Evolutionary conservation across 202 grass and related monocot species (phyloP), one percentile per base, ranked within the genome.

Genomic region (Carex arenaria): DNA sequence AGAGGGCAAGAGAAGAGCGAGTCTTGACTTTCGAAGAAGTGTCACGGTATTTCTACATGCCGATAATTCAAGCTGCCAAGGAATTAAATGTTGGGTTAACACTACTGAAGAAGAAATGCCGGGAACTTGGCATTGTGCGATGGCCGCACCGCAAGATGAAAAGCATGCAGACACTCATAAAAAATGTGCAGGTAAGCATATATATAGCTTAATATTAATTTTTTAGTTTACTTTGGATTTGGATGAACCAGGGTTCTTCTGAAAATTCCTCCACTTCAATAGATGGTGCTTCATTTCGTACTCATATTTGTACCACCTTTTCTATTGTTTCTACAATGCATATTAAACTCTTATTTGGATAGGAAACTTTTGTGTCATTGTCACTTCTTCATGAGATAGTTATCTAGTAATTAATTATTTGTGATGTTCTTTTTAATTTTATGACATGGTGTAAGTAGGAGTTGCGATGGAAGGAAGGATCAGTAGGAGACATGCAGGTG

Each of bases 71-170:
- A 80, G 96, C 93, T 2, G 89, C 96, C 1, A 81, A 86, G 71
- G 86, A 90, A 71, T 84, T 98, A 78, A 92, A 98, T 34, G 77
- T 98, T 9, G 93, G 95, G 5, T 85, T 93, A 67, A 95, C 91
- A n/a, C 53, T 92, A 72, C 83, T 98, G 31, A 98, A 98, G 91
- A 98, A 93, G 84, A 89, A 76, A 67, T 95, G 91, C 86, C 81
- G 93, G 57, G 91, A 98, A 78, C 47, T 98, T 0, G 93, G 96
- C 12, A 93, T 98, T 31, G 85, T 89, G 0, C 64, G 93, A 52
- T 98, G 96, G 93, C 96, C 93, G 0, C 93, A 95, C 36, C 88
- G 95, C 38, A 93, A 92, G 88, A 89, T 98, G 86, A 92, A 95
- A 82, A 98, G 93, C 72, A 67, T 95, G 86, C 88, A 92, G 61